phyloP scores from a whole-genome alignment of 2,329 filamentous ascomycete species.

The Ophiocordyceps sinensis region DNA sequence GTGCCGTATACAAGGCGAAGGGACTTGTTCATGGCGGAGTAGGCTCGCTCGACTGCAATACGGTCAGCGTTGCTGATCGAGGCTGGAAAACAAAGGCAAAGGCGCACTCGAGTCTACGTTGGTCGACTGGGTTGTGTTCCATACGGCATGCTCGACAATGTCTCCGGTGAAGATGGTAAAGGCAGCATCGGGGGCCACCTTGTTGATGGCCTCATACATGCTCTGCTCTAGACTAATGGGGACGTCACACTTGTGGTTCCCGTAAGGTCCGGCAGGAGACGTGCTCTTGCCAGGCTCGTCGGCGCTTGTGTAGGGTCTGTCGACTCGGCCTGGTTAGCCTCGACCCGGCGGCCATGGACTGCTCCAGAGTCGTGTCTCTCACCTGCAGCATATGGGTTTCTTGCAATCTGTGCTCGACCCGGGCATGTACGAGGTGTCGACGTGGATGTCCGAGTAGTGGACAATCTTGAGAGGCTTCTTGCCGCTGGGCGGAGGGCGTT shows the following conservation, averaged over 20 bases:
- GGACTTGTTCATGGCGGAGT: constrained; percentile 26
- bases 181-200: constrained; percentile 28
- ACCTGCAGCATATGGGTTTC: constrained; percentile 45
- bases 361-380: constrained; percentile 2
- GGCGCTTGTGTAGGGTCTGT: constrained; percentile 27
- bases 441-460: constrained; percentile 45
- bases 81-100: not conserved
- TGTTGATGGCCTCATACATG: constrained; percentile 36
- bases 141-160: constrained; percentile 37
- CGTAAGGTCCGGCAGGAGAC: constrained; percentile 35
- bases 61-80: not conserved
- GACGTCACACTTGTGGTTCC: constrained; percentile 37
- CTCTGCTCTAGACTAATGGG: constrained; percentile 36
- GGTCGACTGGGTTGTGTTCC: constrained; percentile 24
- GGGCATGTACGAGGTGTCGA: constrained; percentile 38
- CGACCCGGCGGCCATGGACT: not conserved
- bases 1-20: constrained; percentile 33
- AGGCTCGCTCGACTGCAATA: constrained; percentile 26
- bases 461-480: constrained; percentile 36
- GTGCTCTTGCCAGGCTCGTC: constrained; percentile 33
- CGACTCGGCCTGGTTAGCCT: not conserved
- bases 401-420: constrained; percentile 40
- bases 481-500: constrained; percentile 26
- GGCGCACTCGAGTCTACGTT: constrained; percentile 16
- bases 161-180: constrained; percentile 48